Percentiles rank a stretch among this genome's conserved stretches.
phyloP scores from a whole-genome alignment of 2,329 filamentous ascomycete genomes.

The Arthrinium phaeospermum region DNA sequence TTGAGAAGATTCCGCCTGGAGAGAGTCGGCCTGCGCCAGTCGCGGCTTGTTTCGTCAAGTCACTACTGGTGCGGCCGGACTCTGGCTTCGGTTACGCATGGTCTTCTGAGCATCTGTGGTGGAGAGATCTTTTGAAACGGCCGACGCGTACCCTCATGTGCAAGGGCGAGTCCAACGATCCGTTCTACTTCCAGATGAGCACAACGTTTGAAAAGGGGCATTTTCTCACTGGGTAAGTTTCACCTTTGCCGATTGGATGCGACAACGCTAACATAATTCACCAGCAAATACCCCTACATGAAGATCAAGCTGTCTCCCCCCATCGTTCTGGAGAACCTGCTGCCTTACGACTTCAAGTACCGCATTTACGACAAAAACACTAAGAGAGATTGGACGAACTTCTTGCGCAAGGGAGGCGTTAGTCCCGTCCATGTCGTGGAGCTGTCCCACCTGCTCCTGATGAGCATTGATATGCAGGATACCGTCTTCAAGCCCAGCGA shows the following conservation, averaged over 20 bases:
- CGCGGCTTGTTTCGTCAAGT: constrained; percentile 89
- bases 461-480: constrained; percentile 97
- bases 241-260: background rate
- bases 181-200: constrained; percentile 97
- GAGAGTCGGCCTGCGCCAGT: constrained; percentile 90
- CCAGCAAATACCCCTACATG: constrained; percentile 90
- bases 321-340: constrained; percentile 92
- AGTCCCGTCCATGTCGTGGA: constrained; percentile 98
- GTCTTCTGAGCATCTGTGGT: constrained; percentile 89
- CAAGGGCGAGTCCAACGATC: constrained; percentile 82
- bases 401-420: constrained; percentile 92
- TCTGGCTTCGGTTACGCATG: constrained; percentile 96
- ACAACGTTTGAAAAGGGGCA: constrained; percentile 84
- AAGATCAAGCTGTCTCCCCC: constrained; percentile 88
- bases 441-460: constrained; percentile 86
- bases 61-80: constrained; percentile 85
- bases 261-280: constrained; percentile 29
- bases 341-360: constrained; percentile 99
- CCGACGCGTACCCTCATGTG: constrained; percentile 89
- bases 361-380: constrained; percentile 98
- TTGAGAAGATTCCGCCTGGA: constrained; percentile 95
- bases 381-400: constrained; percentile 99
- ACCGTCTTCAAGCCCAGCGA: constrained; percentile 94
- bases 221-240: constrained; percentile 72
- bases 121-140: constrained; percentile 86